phyloP scores from a whole-genome alignment of 192 early-diverging fungal species.

The Spizellomyces punctatus region DNA sequence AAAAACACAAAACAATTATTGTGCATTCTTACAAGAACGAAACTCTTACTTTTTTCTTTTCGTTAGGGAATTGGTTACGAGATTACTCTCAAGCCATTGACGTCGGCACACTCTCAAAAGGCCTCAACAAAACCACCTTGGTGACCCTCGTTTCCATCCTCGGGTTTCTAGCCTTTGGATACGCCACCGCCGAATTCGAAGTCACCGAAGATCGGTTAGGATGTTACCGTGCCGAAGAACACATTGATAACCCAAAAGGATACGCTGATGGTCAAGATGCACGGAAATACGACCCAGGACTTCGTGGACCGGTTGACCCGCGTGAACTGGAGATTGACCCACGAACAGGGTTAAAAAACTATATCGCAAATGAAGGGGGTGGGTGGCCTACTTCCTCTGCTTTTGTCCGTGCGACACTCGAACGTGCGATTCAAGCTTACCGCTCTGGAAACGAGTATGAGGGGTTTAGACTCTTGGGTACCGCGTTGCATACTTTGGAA shows the following conservation, averaged over 20 bases:
- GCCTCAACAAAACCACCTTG: slow-evolving; percentile 14
- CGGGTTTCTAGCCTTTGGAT: slow-evolving; percentile 25
- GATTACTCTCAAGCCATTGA: slow-evolving; percentile 38
- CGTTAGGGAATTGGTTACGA: slow-evolving; percentile 32
- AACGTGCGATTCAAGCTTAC: slow-evolving; percentile 12
- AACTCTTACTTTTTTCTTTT: not conserved
- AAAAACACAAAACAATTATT: not conserved
- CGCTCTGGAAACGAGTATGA: slow-evolving; percentile 22
- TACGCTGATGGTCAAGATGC: slow-evolving; percentile 31
- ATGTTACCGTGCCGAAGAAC: slow-evolving; percentile 34
- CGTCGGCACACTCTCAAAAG: slow-evolving; percentile 33
- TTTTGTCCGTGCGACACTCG: slow-evolving; percentile 24
- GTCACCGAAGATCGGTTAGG: slow-evolving; percentile 34
- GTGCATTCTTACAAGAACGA: not conserved
- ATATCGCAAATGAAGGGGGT: slow-evolving; percentile 32
- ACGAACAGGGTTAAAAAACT: slow-evolving; percentile 34
- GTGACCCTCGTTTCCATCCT: slow-evolving; percentile 30
- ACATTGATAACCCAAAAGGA: slow-evolving; percentile 39
- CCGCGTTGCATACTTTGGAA: slow-evolving; percentile 32
- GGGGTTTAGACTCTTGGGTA: slow-evolving; percentile 25
- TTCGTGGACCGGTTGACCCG: slow-evolving; percentile 29
- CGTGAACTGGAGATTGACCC: slow-evolving; percentile 28
- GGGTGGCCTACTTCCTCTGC: slow-evolving; percentile 35
- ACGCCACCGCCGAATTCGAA: slow-evolving; percentile 34
- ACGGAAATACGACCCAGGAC: slow-evolving; percentile 15